These are phyloP conservation scores for Lachnellula arida DNA, from an alignment of 2,329 filamentous ascomycete genomes.

Conservation along the genomic window DNA sequence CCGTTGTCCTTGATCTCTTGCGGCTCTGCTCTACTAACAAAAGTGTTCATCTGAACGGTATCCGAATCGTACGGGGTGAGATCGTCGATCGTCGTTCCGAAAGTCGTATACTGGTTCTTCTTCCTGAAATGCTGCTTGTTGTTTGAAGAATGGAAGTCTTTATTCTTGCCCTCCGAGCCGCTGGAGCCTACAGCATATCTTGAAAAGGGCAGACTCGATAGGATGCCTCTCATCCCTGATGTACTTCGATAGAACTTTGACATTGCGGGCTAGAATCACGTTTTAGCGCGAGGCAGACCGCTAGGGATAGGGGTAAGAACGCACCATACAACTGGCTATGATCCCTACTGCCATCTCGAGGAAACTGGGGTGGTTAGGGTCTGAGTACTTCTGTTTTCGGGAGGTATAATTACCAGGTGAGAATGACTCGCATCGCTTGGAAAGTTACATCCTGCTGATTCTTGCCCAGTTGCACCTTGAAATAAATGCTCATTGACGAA, in stretches of 20 bases:
- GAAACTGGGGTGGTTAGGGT: not conserved
- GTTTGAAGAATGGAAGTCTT: not conserved
- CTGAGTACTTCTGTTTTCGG: not conserved
- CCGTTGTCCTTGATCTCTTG: not conserved
- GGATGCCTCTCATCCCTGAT: not conserved
- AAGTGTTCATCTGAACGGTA: not conserved
- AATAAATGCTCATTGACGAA: not conserved
- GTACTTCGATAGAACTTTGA: not conserved
- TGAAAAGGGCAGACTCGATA: not conserved
- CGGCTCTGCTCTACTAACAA: not conserved
- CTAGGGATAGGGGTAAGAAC: not conserved
- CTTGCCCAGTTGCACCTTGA: not conserved
- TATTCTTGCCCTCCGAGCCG: not conserved
- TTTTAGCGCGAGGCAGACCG: not conserved
- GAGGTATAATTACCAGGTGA: not conserved
- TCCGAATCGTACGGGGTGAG: not conserved
- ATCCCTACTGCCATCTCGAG: constrained; percentile 2
- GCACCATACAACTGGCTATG: not conserved
- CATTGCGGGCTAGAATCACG: not conserved
- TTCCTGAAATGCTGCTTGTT: not conserved
- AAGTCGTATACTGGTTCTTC: not conserved
- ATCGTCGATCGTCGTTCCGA: not conserved
- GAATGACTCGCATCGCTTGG: not conserved
- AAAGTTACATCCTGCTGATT: not conserved
- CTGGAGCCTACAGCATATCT: not conserved